Conservation (phyloP, 2,329 filamentous ascomycete genomes). For the Colletotrichum coccodes region DNA sequence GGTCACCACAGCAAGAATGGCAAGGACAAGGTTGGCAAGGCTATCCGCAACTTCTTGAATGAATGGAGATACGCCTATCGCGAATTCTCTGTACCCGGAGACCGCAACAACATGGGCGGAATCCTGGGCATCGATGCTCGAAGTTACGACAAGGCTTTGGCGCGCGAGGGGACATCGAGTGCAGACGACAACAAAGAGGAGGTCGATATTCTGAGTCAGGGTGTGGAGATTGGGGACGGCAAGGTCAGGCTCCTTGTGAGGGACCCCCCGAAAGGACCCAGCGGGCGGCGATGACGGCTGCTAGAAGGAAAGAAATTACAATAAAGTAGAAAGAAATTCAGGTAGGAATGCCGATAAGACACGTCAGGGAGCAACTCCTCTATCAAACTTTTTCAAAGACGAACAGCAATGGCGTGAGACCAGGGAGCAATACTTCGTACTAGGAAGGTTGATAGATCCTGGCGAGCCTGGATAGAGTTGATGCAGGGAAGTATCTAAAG, state of each 20-base stretch:
- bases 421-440: background rate
- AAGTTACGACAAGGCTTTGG: slow-evolving; percentile 72
- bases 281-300: slow-evolving; percentile 54
- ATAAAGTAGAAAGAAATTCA: slow-evolving; percentile 25
- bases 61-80: slow-evolving; percentile 97
- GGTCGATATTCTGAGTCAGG: slow-evolving; percentile 70
- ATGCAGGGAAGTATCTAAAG: slow-evolving; percentile 29
- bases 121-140: slow-evolving; percentile 75
- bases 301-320: slow-evolving; percentile 32
- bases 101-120: slow-evolving; percentile 84
- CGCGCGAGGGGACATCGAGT: slow-evolving; percentile 54
- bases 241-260: slow-evolving; percentile 73
- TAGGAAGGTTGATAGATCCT: background rate
- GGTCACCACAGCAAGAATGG: slow-evolving; percentile 98
- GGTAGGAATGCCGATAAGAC: slow-evolving; percentile 15
- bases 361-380: slow-evolving; percentile 1
- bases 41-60: slow-evolving; percentile 88
- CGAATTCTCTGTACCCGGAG: slow-evolving; percentile 96
- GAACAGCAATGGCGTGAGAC: background rate
- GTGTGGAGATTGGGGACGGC: slow-evolving; percentile 74
- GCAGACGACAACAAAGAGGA: slow-evolving; percentile 55
- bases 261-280: slow-evolving; percentile 68
- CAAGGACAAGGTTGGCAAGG: slow-evolving; percentile 98
- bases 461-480: background rate
- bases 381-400: background rate